A percentile compares a stretch with the other conserved stretches of the same genome.
Conservation (phyloP, 768 basidiomycete genomes). For the Fomitopsis serialis region DNA sequence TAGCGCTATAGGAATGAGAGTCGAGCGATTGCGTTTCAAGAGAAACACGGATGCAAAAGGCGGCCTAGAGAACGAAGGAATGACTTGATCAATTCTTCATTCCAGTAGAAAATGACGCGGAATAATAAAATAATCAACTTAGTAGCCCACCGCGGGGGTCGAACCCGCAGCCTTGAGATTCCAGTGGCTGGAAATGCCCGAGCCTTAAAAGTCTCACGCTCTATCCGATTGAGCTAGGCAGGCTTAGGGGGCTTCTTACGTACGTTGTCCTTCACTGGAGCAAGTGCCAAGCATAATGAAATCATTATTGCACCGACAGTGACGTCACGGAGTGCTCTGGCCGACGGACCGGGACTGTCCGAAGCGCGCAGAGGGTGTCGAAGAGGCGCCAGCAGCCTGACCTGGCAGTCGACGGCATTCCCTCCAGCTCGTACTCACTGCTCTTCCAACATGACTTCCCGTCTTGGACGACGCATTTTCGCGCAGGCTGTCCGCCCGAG, state of each 20-base stretch:
- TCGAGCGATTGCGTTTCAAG: too few species aligned
- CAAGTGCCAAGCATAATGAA: not conserved
- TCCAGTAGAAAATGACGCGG: too few species aligned
- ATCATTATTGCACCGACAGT: slow-evolving; percentile 3
- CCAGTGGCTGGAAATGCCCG: not conserved
- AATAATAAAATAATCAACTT: too few species aligned
- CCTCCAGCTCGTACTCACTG: not conserved
- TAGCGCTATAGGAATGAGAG: too few species aligned
- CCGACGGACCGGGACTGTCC: slow-evolving; percentile 7
- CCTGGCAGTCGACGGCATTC: slow-evolving; percentile 2
- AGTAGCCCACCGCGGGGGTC: slow-evolving; percentile 78
- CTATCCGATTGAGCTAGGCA: slow-evolving; percentile 67
- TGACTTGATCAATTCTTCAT: too few species aligned
- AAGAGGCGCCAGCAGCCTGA: not conserved
- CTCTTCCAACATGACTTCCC: slow-evolving; percentile 16
- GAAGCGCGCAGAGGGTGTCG: not conserved
- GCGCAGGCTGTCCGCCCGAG: slow-evolving; percentile 10
- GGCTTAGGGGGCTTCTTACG: slow-evolving; percentile 22
- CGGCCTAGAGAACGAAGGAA: too few species aligned
- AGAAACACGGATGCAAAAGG: too few species aligned
- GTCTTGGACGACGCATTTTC: slow-evolving; percentile 15
- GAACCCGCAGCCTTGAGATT: slow-evolving; percentile 84
- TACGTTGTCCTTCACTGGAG: not conserved
- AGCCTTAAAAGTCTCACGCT: slow-evolving; percentile 56
- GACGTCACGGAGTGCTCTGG: not conserved